phyloP scores from a whole-genome alignment of 306 rosid species.

The Datisca glomerata region DNA sequence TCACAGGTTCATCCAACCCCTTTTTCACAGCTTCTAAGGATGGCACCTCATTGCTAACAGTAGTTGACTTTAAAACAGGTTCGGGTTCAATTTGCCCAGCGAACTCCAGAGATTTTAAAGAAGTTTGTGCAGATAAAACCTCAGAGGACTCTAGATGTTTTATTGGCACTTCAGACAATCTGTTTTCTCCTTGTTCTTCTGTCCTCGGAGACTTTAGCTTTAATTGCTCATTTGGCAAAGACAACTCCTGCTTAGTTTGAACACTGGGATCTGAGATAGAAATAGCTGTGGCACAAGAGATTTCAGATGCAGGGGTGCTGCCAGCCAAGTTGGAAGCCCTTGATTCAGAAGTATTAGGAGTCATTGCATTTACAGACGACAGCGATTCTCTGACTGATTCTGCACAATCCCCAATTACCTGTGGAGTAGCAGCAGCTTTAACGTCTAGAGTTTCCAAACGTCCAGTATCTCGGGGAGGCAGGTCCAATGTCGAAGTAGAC shows the following conservation, averaged over 20 bases:
- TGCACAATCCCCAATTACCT: constrained; percentile 17
- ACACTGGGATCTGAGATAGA: constrained; percentile 14
- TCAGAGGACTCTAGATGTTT: constrained; percentile 12
- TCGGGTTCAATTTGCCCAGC: constrained; percentile 18
- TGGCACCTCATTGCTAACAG: constrained; percentile 11
- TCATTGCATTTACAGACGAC: constrained; percentile 13
- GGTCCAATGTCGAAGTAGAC: constrained; percentile 22
- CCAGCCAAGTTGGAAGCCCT: constrained; percentile 21
- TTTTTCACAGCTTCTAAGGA: constrained; percentile 18
- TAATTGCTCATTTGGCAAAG: constrained; percentile 20
- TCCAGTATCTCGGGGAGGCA: constrained; percentile 24
- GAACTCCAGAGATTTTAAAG: constrained; percentile 12
- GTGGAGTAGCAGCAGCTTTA: constrained; percentile 15
- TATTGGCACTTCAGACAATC: constrained; percentile 18
- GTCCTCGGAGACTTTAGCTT: constrained; percentile 11
- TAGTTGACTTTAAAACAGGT: constrained; percentile 14
- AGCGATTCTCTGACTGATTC: constrained; percentile 14
- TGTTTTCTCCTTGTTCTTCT: constrained; percentile 22
- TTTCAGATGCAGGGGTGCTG: constrained; percentile 25
- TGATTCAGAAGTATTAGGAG: constrained; percentile 22
- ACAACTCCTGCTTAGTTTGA: constrained; percentile 19
- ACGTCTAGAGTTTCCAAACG: constrained; percentile 29
- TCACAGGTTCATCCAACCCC: constrained; percentile 23
- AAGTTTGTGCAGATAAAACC: constrained; percentile 15
- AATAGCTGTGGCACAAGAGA: constrained; percentile 16